Evolutionary conservation across 2,329 filamentous ascomycete genomes (phyloP), one percentile per base, ranked within the genome.

Genomic region (Fusarium secorum): DNA sequence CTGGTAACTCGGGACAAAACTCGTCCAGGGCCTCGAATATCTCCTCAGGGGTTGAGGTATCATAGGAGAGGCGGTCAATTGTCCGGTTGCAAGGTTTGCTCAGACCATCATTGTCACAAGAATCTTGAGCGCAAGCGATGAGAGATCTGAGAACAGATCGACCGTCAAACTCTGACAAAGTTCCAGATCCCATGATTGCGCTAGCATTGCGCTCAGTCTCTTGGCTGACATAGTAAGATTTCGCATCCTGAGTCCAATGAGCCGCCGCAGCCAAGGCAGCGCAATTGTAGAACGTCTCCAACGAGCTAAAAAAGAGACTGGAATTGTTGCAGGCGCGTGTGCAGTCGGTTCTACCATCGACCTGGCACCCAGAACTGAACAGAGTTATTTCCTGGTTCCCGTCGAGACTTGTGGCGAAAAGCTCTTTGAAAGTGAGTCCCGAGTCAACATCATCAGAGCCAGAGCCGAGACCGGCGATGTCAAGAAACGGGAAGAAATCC

Each of bases 201-300:
- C 79, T 82, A 4, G 79, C 80, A 68, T 81, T 81, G 59, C 71
- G 70, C 72, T 81, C 80, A 4, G 80, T 78, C 66, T 79, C 78
- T 5, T 73, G 68, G 26, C 70, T 76, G 42, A 81, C 67, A 56
- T 78, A 77, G 57, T 78, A 81, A 17, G 63, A 60, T 17, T 67
- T 72, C 3, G 64, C 66, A n/a, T 79, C 76, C 22, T 71, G 72
- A 9, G 76, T 77, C 78, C 79, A 80, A 71, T 81, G 77, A 18
- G 76, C 72, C 14, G 81, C 76, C 7, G 79, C 77, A 7, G 80
- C 76, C 26, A 81, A 66, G 7, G 80, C 79, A 26, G 79, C 79
- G 48, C 80, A 82, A 68, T 82, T 81, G 74, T 81, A 81, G 49
- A 82, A 81, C 2, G 79, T 80, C 64, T 82, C 80, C 10, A 81